These are phyloP conservation scores for Thelonectria rubi DNA, from an alignment of 2,329 filamentous ascomycete species.

Conservation along the genomic window DNA sequence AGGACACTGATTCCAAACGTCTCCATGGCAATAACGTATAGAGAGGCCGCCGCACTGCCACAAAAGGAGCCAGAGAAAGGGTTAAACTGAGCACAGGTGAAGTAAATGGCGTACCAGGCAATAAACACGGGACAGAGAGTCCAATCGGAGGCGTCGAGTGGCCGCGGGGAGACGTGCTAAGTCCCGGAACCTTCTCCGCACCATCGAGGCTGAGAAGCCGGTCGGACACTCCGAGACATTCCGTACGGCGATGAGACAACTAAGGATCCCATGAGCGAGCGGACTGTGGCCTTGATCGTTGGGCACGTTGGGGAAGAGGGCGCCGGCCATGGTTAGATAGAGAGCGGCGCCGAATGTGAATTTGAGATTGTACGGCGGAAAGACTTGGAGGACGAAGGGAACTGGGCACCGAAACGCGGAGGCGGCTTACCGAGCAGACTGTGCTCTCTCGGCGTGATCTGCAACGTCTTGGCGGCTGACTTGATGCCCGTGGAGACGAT, in stretches of 20 bases:
- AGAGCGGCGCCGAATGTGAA: constrained; percentile 49
- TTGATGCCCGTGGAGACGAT: constrained; percentile 53
- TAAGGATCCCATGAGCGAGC: constrained; percentile 43
- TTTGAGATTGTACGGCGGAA: constrained; percentile 51
- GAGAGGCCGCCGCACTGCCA: neutral
- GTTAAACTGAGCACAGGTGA: neutral
- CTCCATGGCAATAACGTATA: constrained; percentile 11
- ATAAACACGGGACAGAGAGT: neutral
- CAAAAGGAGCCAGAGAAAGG: neutral
- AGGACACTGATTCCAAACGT: constrained; percentile 1
- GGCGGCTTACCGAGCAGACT: constrained; percentile 47
- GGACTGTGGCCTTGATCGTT: constrained; percentile 38
- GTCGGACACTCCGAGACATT: neutral
- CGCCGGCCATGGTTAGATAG: constrained; percentile 49
- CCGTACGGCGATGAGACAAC: neutral
- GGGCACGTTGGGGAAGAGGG: constrained; percentile 45
- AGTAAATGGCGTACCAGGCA: neutral
- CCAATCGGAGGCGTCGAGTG: neutral
- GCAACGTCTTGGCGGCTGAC: constrained; percentile 51
- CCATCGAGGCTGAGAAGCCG: neutral
- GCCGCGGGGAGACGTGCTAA: neutral
- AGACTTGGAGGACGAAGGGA: constrained; percentile 41
- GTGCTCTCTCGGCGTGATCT: constrained; percentile 49
- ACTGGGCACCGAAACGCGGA: neutral
- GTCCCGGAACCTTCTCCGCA: neutral